Evolutionary conservation across 148 eudicot species (phyloP), one percentile per base, ranked within the genome.

Genomic region (Polygonum aviculare): DNA sequence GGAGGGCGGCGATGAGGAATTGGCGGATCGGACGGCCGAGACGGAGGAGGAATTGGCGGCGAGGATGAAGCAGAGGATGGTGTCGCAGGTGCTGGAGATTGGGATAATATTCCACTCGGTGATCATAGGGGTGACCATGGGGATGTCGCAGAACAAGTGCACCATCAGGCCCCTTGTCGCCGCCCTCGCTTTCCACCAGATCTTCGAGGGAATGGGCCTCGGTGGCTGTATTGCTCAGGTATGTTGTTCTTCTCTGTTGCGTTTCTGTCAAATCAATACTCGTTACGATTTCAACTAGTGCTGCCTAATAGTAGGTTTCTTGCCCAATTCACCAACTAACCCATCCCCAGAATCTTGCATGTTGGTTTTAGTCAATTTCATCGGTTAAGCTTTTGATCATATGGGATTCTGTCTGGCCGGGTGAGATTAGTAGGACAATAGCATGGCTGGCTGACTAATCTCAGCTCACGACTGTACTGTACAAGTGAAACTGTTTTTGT

Each of bases 141-240:
- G 97, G 35, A 92, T 92, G 97, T 90, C 97, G 0, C 97, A 92
- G 75, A 90, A 92, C 77, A 77, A 81, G 62, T 92, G 94, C 52
- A 92, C 97, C 0, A 90, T 92, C 15, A 81, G 83, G 73, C 97
- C 97, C 3, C 84, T 92, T 5, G 94, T 92, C 0, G 97, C 94
- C 38, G 97, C 97, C 21, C 88, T 92, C 35, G 85, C 97, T 41
- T 92, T 92, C 79, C 97, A 92, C 39, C 97, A 92, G 80, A 87
- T 90, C 71, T 92, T 90, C 39, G 97, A 91, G 81, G 97, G 97
- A 69, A 89, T 91, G 93, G 97, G 94, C 2, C 94, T 90, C 31
- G 97, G 94, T 50, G 97, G 97, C 12, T 92, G 97, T 77, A 92
- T 92, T 76, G 97, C 97, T 78, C 97, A 92, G 97, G 97, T 92